These are phyloP conservation scores for Candida coleopterorum DNA, from an alignment of 805 yeast species.

Conservation along the genomic window DNA sequence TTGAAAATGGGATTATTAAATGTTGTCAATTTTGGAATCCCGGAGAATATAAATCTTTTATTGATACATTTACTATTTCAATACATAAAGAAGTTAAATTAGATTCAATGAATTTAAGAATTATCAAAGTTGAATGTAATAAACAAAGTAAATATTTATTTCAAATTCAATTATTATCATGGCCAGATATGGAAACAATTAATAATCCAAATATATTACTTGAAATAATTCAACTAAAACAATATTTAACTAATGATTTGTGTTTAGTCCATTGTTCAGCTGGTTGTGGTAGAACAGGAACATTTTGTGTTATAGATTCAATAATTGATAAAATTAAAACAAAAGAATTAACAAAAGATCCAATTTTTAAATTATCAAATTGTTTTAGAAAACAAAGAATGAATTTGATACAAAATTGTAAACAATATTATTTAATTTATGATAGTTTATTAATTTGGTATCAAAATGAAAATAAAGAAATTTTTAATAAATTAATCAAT, in stretches of 20 bases:
- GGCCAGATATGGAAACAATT: constrained; percentile 81
- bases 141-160: constrained; percentile 28
- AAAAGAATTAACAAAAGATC: constrained; percentile 24
- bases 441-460: constrained; percentile 29
- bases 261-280: constrained; percentile 89
- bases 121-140: constrained; percentile 36
- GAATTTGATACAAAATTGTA: constrained; percentile 54
- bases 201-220: constrained; percentile 54
- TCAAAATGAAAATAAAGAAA: constrained; percentile 3
- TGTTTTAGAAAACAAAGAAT: constrained; percentile 48
- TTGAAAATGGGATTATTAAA: constrained; percentile 73
- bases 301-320: constrained; percentile 41
- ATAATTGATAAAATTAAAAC: constrained; percentile 18
- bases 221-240: constrained; percentile 33
- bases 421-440: constrained; percentile 51
- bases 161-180: constrained; percentile 72
- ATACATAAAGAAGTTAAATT: constrained; percentile 19
- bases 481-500: constrained; percentile 10
- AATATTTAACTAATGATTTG: constrained; percentile 6
- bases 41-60: constrained; percentile 42
- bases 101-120: constrained; percentile 29
- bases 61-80: constrained; percentile 21
- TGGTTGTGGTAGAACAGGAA: constrained; percentile 96
- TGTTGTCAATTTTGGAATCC: constrained; percentile 75
- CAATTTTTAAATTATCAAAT: constrained; percentile 44